phyloP scores from a whole-genome alignment of 148 eudicot genomes.

The Amaranthus hypochondriacus region DNA sequence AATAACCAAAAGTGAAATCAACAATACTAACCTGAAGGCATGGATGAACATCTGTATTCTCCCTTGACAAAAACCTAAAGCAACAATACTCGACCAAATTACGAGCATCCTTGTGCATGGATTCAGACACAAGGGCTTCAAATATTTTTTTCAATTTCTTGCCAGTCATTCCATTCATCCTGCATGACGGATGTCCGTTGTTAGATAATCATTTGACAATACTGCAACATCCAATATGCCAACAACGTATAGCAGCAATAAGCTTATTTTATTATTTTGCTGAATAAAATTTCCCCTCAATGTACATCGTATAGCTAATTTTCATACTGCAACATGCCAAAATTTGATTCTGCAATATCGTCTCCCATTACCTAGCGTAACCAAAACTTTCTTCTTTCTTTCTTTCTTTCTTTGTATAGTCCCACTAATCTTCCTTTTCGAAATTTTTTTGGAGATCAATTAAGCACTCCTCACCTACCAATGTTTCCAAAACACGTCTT shows the following conservation, averaged over 20 bases:
- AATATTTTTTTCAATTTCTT: constrained; percentile 80
- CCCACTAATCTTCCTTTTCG: too few species aligned
- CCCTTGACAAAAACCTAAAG: constrained; percentile 86
- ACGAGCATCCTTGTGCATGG: constrained; percentile 60
- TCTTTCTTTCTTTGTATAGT: too few species aligned
- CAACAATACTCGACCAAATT: constrained; percentile 88
- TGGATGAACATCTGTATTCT: constrained; percentile 73
- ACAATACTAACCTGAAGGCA: constrained; percentile 60
- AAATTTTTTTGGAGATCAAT: too few species aligned
- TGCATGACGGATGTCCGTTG: constrained; percentile 31
- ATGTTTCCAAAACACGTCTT: not conserved
- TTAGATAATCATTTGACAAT: constrained; percentile 11
- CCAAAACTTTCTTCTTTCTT: not conserved
- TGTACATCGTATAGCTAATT: not conserved
- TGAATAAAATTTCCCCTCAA: too few species aligned
- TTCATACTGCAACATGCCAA: not conserved
- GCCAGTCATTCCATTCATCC: constrained; percentile 92
- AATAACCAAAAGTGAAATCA: too few species aligned
- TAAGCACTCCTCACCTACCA: not conserved
- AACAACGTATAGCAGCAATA: too few species aligned
- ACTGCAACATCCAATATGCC: too few species aligned
- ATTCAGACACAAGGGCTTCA: constrained; percentile 65
- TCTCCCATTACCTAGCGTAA: not conserved
- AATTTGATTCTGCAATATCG: not conserved
- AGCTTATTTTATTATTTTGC: too few species aligned